Evolutionary conservation across 805 yeast species (phyloP).

Genomic region (Torulaspora quercuum): DNA sequence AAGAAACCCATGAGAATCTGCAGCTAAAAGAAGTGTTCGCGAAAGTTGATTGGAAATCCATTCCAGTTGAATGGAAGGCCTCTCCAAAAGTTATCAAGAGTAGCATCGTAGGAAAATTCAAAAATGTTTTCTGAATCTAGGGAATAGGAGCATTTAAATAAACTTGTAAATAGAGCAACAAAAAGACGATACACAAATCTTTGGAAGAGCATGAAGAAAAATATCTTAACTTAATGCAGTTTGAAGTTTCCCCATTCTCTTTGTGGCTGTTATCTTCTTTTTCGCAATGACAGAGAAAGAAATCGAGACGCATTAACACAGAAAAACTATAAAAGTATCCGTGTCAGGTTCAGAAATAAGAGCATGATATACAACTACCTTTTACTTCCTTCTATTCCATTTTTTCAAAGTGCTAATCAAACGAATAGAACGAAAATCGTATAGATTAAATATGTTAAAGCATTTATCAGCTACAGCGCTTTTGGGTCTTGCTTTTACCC

Average conservation of each 20-base stretch:
- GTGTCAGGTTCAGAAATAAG: not conserved
- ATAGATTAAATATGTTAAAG: constrained; percentile 6
- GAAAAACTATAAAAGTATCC: constrained; percentile 5
- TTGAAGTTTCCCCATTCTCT: not conserved
- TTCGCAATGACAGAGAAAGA: not conserved
- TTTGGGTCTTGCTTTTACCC: constrained; percentile 6
- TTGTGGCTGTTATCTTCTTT: constrained; percentile 1
- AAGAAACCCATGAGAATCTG: constrained; percentile 24
- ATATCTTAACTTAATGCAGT: no score
- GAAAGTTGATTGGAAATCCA: constrained; percentile 34
- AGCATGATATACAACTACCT: no score
- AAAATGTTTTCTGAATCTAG: constrained; percentile 13
- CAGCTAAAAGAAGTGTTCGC: constrained; percentile 35
- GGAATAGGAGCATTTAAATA: not conserved
- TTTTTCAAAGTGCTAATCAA: no score
- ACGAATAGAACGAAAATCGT: not conserved
- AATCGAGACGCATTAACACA: constrained; percentile 3
- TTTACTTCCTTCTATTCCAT: no score
- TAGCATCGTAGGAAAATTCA: constrained; percentile 32
- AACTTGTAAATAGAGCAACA: constrained; percentile 2
- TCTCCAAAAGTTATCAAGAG: constrained; percentile 34
- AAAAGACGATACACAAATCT: no score
- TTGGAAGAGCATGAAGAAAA: no score
- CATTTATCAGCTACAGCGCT: constrained; percentile 5
- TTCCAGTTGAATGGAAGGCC: constrained; percentile 40